phyloP scores from a whole-genome alignment of 2,329 filamentous ascomycete genomes.

The Neobulgaria alba region DNA sequence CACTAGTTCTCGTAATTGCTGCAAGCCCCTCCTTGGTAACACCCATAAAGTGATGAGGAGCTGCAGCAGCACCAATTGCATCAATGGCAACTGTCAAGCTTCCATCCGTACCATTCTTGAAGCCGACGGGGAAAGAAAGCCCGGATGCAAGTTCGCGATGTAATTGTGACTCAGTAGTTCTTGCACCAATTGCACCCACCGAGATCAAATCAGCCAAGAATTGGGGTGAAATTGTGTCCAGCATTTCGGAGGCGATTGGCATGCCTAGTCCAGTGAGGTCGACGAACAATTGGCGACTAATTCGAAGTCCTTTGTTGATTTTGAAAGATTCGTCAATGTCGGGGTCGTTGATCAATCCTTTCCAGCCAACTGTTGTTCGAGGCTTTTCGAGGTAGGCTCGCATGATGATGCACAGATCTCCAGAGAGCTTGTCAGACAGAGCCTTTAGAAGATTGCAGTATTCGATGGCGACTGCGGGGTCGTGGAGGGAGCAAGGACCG shows the following conservation, averaged over 20 bases:
- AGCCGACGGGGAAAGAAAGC: slow-evolving; percentile 93
- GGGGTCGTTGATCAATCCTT: slow-evolving; percentile 96
- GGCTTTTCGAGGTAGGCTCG: slow-evolving; percentile 98
- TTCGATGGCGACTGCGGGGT: slow-evolving; percentile 79
- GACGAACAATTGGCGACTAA: slow-evolving; percentile 84
- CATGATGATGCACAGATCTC: slow-evolving; percentile 93
- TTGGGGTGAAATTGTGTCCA: slow-evolving; percentile 96
- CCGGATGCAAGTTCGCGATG: slow-evolving; percentile 94
- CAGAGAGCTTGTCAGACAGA: slow-evolving; percentile 78
- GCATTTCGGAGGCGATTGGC: slow-evolving; percentile 95
- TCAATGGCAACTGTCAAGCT: slow-evolving; percentile 87
- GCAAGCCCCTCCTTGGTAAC: slow-evolving; percentile 96
- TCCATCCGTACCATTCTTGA: slow-evolving; percentile 98
- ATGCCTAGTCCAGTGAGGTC: slow-evolving; percentile 88
- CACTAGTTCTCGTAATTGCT: slow-evolving; percentile 84
- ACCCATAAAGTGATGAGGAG: slow-evolving; percentile 95
- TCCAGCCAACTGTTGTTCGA: slow-evolving; percentile 96
- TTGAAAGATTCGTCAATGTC: slow-evolving; percentile 98
- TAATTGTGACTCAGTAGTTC: slow-evolving; percentile 93
- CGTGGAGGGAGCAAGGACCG: slow-evolving; percentile 95
- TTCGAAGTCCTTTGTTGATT: slow-evolving; percentile 92
- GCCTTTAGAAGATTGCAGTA: slow-evolving; percentile 81
- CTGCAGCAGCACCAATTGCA: slow-evolving; percentile 78
- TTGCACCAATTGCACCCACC: slow-evolving; percentile 87
- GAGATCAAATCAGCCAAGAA: slow-evolving; percentile 95